A percentile compares a stretch with the other conserved stretches of the same genome.
Conservation (phyloP, 169 alveolate species). For the Eimeria zaria region DNA sequence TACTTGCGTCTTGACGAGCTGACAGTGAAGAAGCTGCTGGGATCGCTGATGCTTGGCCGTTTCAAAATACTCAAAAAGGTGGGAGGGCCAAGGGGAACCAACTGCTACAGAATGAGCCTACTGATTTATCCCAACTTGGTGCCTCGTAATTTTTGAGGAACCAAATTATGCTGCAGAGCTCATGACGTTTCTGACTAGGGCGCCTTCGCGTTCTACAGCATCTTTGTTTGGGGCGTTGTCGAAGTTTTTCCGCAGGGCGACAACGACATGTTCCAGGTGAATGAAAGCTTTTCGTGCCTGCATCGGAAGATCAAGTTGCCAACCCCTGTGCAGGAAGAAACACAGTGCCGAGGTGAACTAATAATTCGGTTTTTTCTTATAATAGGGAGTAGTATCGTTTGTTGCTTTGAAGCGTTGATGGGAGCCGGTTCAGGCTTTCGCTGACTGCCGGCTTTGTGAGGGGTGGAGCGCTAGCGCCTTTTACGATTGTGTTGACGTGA, state of each 20-base stretch:
- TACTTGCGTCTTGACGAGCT: constrained; percentile 79
- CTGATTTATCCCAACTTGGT: neutral
- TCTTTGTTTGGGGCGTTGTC: neutral
- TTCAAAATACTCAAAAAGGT: constrained; percentile 80
- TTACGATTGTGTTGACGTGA: neutral
- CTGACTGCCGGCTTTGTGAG: neutral
- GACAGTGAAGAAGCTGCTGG: constrained; percentile 84
- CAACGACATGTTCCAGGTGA: constrained; percentile 68
- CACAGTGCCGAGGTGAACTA: constrained; percentile 76
- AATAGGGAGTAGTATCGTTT: neutral
- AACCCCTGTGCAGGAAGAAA: constrained; percentile 85
- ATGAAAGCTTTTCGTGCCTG: constrained; percentile 84
- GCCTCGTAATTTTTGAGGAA: neutral
- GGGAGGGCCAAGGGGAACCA: neutral
- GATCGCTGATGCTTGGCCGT: constrained; percentile 82
- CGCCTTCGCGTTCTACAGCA: neutral
- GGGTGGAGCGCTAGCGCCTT: neutral
- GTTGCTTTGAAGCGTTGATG: neutral
- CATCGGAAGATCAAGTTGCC: constrained; percentile 89
- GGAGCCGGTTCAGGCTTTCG: neutral
- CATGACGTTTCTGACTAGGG: neutral
- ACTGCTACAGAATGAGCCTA: neutral
- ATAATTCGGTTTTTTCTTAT: neutral
- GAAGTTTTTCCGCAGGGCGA: constrained; percentile 24
- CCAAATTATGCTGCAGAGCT: neutral